Evolutionary conservation across 192 early-diverging fungal genomes (phyloP).

Genomic region (Dimargaris verticillata): DNA sequence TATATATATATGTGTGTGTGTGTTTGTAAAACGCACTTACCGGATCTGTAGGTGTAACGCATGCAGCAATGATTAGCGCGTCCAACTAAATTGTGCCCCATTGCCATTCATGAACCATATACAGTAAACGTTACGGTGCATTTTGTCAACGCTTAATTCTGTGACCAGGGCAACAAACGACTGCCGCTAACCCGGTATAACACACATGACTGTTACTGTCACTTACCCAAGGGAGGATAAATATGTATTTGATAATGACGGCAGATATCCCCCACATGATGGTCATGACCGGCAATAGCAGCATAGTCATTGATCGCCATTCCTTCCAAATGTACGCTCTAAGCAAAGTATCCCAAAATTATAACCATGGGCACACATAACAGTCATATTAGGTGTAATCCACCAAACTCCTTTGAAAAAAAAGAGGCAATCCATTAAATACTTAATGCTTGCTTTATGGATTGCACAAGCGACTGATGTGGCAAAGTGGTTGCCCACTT

Average conservation of each 20-base stretch:
- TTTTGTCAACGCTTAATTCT: no score
- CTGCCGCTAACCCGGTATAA: no score
- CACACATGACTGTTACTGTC: not conserved
- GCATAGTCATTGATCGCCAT: constrained; percentile 40
- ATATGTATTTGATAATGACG: constrained; percentile 42
- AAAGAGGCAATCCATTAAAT: no score
- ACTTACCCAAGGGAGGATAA: constrained; percentile 13
- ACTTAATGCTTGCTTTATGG: no score
- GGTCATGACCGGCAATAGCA: constrained; percentile 67
- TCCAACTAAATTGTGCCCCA: constrained; percentile 30
- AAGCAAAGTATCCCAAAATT: not conserved
- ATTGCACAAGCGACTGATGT: no score
- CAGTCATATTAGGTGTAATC: no score
- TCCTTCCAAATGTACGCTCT: constrained; percentile 53
- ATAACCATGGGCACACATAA: no score
- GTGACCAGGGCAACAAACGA: no score
- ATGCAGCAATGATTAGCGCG: constrained; percentile 61
- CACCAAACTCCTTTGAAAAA: no score
- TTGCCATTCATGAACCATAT: no score
- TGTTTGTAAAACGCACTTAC: constrained; percentile 25
- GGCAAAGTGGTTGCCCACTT: constrained; percentile 10
- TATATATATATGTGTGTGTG: no score
- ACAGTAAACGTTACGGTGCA: no score
- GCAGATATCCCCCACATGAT: constrained; percentile 63
- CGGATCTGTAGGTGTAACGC: constrained; percentile 83